Evolutionary conservation across 352 stramenopile genomes (phyloP).

Genomic region (Pythium utonaiense): DNA sequence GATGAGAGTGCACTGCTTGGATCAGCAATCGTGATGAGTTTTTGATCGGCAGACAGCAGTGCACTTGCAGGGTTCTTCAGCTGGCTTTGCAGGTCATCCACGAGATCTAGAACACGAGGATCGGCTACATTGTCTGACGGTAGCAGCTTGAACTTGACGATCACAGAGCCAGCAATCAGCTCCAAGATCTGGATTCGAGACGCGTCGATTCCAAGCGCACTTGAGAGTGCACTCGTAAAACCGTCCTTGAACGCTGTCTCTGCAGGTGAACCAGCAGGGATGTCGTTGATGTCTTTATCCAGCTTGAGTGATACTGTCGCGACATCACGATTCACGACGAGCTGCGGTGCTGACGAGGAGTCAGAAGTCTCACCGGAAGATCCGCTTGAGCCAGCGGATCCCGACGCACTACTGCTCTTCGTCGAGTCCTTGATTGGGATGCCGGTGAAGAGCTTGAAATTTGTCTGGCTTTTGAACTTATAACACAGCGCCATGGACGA

Average conservation of each 20-base stretch:
- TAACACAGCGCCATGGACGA: conserved; percentile 52
- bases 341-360: conserved; percentile 28
- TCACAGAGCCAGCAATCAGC: conserved; percentile 50
- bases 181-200: conserved; percentile 50
- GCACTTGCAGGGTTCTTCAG: conserved; percentile 36
- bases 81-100: conserved; percentile 42
- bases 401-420: conserved; percentile 4
- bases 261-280: conserved; percentile 44
- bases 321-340: conserved; percentile 42
- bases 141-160: conserved; percentile 61
- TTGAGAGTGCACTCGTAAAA: conserved; percentile 34
- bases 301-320: conserved; percentile 48
- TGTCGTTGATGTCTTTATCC: conserved; percentile 54
- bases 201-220: conserved; percentile 41
- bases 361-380: conserved; percentile 24
- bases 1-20: conserved; percentile 30
- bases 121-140: conserved; percentile 47
- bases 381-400: background rate
- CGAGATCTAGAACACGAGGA: conserved; percentile 38
- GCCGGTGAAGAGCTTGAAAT: conserved; percentile 48
- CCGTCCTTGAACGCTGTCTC: conserved; percentile 46
- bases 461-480: conserved; percentile 40
- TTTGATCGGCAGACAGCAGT: conserved; percentile 24
- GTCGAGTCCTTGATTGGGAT: conserved; percentile 38
- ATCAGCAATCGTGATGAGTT: conserved; percentile 31